A percentile compares a stretch with the other conserved stretches of the same genome.
These are phyloP conservation scores for Lasiosphaeris hirsuta DNA, from an alignment of 495 filamentous ascomycete species.

Conservation along the genomic window DNA sequence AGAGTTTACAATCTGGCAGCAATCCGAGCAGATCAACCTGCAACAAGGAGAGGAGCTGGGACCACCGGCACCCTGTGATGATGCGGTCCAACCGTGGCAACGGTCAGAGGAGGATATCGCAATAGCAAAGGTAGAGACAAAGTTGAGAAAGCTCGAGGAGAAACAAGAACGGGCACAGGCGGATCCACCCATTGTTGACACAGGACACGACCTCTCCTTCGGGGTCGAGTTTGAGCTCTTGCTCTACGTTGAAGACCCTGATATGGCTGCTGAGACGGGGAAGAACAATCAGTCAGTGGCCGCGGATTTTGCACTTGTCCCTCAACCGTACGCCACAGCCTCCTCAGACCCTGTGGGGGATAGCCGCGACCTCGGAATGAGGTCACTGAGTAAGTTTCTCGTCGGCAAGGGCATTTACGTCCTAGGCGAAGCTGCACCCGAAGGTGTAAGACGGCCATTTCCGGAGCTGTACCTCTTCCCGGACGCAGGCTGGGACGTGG, in stretches of 20 bases:
- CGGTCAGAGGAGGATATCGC: background rate
- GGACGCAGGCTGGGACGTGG: background rate
- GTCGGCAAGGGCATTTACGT: background rate
- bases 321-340: background rate
- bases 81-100: background rate
- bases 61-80: conserved; percentile 1
- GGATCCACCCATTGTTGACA: background rate
- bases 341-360: background rate
- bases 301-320: background rate
- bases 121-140: background rate
- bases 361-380: background rate
- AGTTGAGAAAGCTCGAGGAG: background rate
- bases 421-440: background rate
- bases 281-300: background rate
- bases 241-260: conserved; percentile 3
- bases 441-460: background rate
- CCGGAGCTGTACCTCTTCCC: background rate
- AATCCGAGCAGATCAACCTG: too few species aligned
- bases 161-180: background rate
- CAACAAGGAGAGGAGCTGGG: too few species aligned
- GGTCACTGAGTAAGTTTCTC: background rate
- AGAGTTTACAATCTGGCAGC: too few species aligned
- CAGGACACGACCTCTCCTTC: conserved; percentile 16
- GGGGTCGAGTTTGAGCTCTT: conserved; percentile 25
- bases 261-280: background rate